Evolutionary conservation across 1,284 basidiomycete species (phyloP), one percentile per base, ranked within the genome.

Genomic region (Sanghuangporus sanghuang): DNA sequence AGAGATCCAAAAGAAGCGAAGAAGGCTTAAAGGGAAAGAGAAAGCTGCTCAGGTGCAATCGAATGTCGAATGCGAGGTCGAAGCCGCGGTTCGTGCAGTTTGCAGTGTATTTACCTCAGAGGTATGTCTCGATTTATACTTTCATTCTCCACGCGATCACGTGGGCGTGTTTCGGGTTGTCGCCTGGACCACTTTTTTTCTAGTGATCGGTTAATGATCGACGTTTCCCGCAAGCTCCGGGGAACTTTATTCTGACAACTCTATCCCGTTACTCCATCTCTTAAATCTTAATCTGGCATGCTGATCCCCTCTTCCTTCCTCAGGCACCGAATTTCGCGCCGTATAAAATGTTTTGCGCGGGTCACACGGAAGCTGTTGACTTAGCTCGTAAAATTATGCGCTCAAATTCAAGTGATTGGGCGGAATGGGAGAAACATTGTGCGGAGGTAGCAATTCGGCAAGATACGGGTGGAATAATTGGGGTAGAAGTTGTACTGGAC

Each of bases 341-440:
- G 1, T 97, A 97, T 76, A 84, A 93, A 73, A 76, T 81, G 11
- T 96, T 93, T 70, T 96, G 95, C 71, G 85, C 92, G 0, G 87
- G 87, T 0, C 93, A 96, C 70, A 84, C 85, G 57, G 89, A 92
- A 68, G 93, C 93, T 0, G 77, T 88, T 57, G 86, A 90, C 63
- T 71, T 93, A 14, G 78, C 95, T 1, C 83, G 89, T 63, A 82
- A 81, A 52, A 79, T 87, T 8, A 83, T 87, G 57, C 78, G 83
- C 59, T 81, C 81, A 48, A 78, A 83, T 71, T 78, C 85, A 1
- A 69, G 81, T 0, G 92, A 95, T 70, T 95, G 93, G 87, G 87
- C 90, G 38, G 78, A 82, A 9, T 96, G 89, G 70, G 95, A 96
- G 71, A 85, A 87, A 61, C 85, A 83, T 11, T 96, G 89, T 69